These are phyloP conservation scores for Artomyces pyxidatus DNA, from an alignment of 768 basidiomycete species.

Conservation along the genomic window DNA sequence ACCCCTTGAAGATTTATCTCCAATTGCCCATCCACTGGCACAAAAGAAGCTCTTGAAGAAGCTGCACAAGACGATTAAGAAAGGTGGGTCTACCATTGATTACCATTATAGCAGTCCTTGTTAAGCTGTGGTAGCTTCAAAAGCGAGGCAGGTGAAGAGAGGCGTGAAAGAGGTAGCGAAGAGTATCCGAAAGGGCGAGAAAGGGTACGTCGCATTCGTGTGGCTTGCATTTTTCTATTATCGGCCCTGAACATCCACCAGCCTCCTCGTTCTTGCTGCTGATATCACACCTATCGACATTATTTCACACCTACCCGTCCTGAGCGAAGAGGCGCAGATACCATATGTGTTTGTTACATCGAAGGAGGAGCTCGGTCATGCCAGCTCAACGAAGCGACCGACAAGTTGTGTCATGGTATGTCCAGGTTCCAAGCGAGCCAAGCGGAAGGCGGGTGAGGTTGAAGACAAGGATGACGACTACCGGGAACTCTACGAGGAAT, in stretches of 20 bases:
- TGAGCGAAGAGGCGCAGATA: constrained; percentile 89
- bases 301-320: constrained; percentile 90
- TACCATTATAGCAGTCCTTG: not conserved
- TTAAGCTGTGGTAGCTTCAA: constrained; percentile 56
- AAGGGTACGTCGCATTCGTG: constrained; percentile 54
- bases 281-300: constrained; percentile 99
- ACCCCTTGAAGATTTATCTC: constrained; percentile 76
- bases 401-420: constrained; percentile 97
- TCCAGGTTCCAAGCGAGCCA: constrained; percentile 64
- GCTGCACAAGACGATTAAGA: constrained; percentile 90
- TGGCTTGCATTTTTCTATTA: not conserved
- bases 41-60: constrained; percentile 92
- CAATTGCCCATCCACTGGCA: constrained; percentile 91
- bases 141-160: constrained; percentile 90
- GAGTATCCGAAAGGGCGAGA: constrained; percentile 94
- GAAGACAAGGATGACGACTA: constrained; percentile 78
- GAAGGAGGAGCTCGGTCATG: constrained; percentile 93
- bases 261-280: constrained; percentile 85
- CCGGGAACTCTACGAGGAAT: constrained; percentile 79
- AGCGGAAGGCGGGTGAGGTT: constrained; percentile 49
- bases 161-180: constrained; percentile 99
- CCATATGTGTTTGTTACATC: constrained; percentile 87
- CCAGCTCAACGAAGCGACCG: constrained; percentile 94
- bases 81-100: constrained; percentile 41
- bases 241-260: constrained; percentile 22